phyloP scores from a whole-genome alignment of 2,329 filamentous ascomycete genomes.

The Trichoderma atroviride region DNA sequence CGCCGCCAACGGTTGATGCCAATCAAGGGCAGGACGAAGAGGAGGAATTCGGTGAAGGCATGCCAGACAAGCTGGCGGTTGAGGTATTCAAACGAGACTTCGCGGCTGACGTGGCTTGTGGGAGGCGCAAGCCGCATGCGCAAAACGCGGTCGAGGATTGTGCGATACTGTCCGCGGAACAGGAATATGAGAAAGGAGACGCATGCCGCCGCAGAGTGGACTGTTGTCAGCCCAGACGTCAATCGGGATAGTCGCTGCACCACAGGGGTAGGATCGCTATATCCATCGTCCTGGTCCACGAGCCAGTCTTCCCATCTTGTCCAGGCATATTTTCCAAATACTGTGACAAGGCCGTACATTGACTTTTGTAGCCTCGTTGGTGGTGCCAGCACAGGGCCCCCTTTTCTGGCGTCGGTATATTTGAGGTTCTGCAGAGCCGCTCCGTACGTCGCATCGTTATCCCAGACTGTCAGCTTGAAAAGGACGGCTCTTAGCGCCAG shows the following conservation, averaged over 20 bases:
- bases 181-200: constrained; percentile 88
- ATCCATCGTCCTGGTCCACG: constrained; percentile 73
- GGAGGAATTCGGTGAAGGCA: constrained; percentile 98
- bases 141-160: constrained; percentile 81
- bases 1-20: constrained; percentile 91
- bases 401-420: constrained; percentile 79
- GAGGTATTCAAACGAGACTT: constrained; percentile 96
- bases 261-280: constrained; percentile 60
- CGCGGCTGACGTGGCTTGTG: constrained; percentile 80
- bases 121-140: constrained; percentile 83
- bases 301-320: constrained; percentile 89
- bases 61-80: constrained; percentile 99
- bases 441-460: constrained; percentile 93
- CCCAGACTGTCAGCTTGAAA: constrained; percentile 96
- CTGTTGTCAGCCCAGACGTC: constrained; percentile 68
- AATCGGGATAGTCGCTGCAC: constrained; percentile 65
- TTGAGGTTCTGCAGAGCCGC: constrained; percentile 88
- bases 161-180: constrained; percentile 87
- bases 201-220: constrained; percentile 81
- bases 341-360: constrained; percentile 80
- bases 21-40: constrained; percentile 95
- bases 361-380: constrained; percentile 84
- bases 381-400: constrained; percentile 62
- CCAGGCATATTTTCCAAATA: constrained; percentile 89
- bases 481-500: constrained; percentile 75